phyloP scores from a whole-genome alignment of 1,284 basidiomycete genomes.

The Apiotrichum gracile region DNA sequence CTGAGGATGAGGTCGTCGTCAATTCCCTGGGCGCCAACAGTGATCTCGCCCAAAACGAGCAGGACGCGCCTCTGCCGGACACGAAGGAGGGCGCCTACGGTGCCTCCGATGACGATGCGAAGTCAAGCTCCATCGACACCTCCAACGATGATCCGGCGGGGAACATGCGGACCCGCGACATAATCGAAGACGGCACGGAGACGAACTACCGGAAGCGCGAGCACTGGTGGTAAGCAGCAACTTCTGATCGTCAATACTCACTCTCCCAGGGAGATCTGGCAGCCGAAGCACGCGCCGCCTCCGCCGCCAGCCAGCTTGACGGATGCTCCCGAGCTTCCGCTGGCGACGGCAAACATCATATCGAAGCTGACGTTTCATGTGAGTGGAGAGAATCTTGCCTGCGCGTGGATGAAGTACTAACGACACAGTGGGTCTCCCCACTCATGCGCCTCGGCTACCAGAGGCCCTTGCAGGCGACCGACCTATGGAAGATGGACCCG shows the following conservation, averaged over 20 bases:
- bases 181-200: constrained; percentile 13
- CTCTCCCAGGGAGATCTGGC: constrained; percentile 48
- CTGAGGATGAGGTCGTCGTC: no score
- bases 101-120: no score
- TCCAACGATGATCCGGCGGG: no score
- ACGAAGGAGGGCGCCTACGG: no score
- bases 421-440: constrained; percentile 51
- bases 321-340: constrained; percentile 57
- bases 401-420: background rate
- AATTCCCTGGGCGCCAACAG: no score
- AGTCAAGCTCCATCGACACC: no score
- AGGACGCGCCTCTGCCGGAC: no score
- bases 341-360: constrained; percentile 56
- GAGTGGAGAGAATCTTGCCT: background rate
- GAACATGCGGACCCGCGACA: constrained; percentile 23
- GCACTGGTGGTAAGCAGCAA: constrained; percentile 32
- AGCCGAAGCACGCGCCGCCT: constrained; percentile 53
- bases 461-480: constrained; percentile 63
- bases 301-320: constrained; percentile 56
- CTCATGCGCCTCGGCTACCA: constrained; percentile 62
- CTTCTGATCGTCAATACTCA: background rate
- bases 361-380: constrained; percentile 57
- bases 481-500: constrained; percentile 59
- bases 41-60: no score
- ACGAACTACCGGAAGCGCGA: constrained; percentile 31